These are phyloP conservation scores for Kodamaea jinghongensis DNA, from an alignment of 805 yeast species.

Conservation along the genomic window DNA sequence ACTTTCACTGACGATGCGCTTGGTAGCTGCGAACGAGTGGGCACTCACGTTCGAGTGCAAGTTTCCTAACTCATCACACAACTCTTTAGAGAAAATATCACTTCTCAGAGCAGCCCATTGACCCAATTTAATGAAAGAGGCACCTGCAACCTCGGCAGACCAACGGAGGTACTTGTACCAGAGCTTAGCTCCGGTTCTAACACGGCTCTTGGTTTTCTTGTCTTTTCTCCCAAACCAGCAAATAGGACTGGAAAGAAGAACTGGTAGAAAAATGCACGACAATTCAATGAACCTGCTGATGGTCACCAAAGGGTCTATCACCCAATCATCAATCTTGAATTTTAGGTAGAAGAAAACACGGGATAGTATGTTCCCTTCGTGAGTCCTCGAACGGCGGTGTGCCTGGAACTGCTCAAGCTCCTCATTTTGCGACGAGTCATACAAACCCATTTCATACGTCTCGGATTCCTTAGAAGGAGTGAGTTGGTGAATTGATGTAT, in stretches of 20 bases:
- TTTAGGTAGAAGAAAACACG: conserved; percentile 38
- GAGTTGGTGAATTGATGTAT: conserved; percentile 37
- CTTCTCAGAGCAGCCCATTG: conserved; percentile 99
- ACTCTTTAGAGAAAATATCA: conserved; percentile 77
- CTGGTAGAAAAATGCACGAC: conserved; percentile 65
- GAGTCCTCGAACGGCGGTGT: conserved; percentile 27
- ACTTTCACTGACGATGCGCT: conserved; percentile 53
- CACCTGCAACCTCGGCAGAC: conserved; percentile 83
- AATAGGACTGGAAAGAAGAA: conserved; percentile 63
- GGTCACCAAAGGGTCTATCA: conserved; percentile 70
- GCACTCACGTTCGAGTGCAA: conserved; percentile 81
- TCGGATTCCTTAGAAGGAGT: conserved; percentile 49
- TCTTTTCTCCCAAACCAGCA: conserved; percentile 51
- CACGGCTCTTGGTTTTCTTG: conserved; percentile 23
- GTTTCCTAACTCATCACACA: conserved; percentile 73
- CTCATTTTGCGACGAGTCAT: conserved; percentile 57
- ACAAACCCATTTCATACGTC: conserved; percentile 70
- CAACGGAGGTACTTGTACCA: conserved; percentile 71
- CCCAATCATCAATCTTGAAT: conserved; percentile 49
- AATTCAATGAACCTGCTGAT: conserved; percentile 68
- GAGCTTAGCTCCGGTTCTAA: conserved; percentile 57
- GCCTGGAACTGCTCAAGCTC: conserved; percentile 34
- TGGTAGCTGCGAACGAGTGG: conserved; percentile 66
- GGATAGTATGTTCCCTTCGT: conserved; percentile 19
- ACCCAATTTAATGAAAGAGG: conserved; percentile 86